Evolutionary conservation across 371 early-diverging fungal genomes (phyloP).

Genomic region (Lichtheimia ramosa): DNA sequence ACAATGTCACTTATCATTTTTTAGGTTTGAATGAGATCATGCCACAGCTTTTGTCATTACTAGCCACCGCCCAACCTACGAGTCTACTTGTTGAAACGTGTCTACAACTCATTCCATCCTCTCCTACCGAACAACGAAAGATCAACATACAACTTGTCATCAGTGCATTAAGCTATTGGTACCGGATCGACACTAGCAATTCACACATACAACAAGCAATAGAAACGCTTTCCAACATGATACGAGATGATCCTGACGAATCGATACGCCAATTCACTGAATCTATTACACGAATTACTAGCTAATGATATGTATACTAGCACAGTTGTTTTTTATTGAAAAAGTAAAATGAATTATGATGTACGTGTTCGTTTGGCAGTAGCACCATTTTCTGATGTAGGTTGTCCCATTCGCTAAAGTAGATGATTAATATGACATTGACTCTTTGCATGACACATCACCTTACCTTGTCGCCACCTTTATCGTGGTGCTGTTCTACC

Average conservation of each 20-base stretch:
- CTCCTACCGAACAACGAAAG: not conserved
- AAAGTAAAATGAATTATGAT: not conserved
- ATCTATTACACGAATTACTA: too few relatives aligned
- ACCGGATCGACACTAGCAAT: not conserved
- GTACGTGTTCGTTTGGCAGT: constrained; percentile 6
- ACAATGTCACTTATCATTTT: not conserved
- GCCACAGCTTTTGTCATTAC: constrained; percentile 21
- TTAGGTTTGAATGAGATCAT: constrained; percentile 13
- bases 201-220: not conserved
- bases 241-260: too few relatives aligned
- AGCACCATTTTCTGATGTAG: not conserved
- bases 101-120: constrained; percentile 12
- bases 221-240: not conserved
- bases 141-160: constrained; percentile 4
- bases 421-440: too few relatives aligned
- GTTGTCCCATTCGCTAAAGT: not conserved
- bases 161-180: constrained; percentile 4
- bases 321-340: too few relatives aligned
- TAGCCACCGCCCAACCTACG: constrained; percentile 22
- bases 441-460: too few relatives aligned
- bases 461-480: not conserved
- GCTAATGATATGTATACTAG: too few relatives aligned
- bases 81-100: constrained; percentile 16
- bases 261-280: too few relatives aligned
- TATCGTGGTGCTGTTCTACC: constrained; percentile 4